Conservation (phyloP, 2,329 filamentous ascomycete species). For the Arthrobotrys conoides region DNA sequence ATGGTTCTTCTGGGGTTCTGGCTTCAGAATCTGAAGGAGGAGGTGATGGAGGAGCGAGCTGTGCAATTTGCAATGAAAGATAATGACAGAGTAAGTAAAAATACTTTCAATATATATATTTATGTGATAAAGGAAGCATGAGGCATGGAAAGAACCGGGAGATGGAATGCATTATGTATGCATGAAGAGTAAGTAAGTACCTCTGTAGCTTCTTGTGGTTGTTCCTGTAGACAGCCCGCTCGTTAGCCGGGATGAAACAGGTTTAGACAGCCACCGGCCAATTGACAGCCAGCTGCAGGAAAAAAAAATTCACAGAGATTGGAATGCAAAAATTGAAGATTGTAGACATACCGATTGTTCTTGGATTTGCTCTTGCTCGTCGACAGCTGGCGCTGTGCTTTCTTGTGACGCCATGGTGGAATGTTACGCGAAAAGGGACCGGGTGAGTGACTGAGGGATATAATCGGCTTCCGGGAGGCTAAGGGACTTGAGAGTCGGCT, state of each 20-base stretch:
- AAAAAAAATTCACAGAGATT: background rate
- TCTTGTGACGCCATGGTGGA: slow-evolving; percentile 57
- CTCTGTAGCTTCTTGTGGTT: slow-evolving; percentile 31
- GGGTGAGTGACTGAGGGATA: slow-evolving; percentile 32
- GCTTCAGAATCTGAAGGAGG: slow-evolving; percentile 52
- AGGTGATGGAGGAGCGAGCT: slow-evolving; percentile 50
- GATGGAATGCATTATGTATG: slow-evolving; percentile 21
- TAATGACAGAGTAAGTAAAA: slow-evolving; percentile 15
- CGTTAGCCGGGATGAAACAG: slow-evolving; percentile 31
- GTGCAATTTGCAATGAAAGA: slow-evolving; percentile 15
- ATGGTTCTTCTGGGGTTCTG: slow-evolving; percentile 10
- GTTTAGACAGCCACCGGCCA: slow-evolving; percentile 1
- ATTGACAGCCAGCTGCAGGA: background rate
- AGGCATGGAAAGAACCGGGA: slow-evolving; percentile 26
- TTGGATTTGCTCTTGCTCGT: slow-evolving; percentile 24
- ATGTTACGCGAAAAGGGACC: slow-evolving; percentile 55
- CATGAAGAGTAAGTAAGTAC: slow-evolving; percentile 1
- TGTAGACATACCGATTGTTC: slow-evolving; percentile 45
- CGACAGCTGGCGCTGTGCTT: slow-evolving; percentile 35
- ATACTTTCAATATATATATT: background rate
- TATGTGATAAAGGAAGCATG: slow-evolving; percentile 14
- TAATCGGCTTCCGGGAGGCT: slow-evolving; percentile 27
- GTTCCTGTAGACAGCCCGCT: slow-evolving; percentile 12
- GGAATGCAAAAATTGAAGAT: slow-evolving; percentile 1
- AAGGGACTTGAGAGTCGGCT: slow-evolving; percentile 21